Evolutionary conservation across 768 basidiomycete species (phyloP).

Genomic region (Pulveroboletus sp.): DNA sequence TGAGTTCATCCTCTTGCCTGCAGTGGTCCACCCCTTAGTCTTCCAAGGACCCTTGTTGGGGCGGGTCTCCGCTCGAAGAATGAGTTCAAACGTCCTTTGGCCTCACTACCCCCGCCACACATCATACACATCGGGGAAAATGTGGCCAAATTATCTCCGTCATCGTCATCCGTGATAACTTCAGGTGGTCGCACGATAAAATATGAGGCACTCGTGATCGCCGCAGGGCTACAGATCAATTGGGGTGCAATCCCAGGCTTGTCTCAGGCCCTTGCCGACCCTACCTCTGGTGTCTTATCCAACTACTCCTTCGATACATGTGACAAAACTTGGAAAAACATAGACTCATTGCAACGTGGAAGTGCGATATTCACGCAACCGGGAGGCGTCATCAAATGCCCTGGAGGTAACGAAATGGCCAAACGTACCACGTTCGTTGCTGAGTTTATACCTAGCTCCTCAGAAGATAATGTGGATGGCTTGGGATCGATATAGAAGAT

Average conservation of each 20-base stretch:
- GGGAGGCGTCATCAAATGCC: conserved; percentile 89
- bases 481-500: conserved; percentile 74
- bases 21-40: conserved; percentile 1
- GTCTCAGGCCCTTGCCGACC: conserved; percentile 68
- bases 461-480: conserved; percentile 99
- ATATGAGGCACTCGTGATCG: conserved; percentile 56
- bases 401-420: conserved; percentile 57
- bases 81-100: conserved; percentile 62
- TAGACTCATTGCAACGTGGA: conserved; percentile 72
- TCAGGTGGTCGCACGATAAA: conserved; percentile 62
- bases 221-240: conserved; percentile 85
- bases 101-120: conserved; percentile 62
- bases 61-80: conserved; percentile 74
- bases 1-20: conserved; percentile 32
- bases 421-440: background rate
- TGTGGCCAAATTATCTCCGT: conserved; percentile 73
- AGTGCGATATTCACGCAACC: conserved; percentile 96
- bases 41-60: conserved; percentile 82
- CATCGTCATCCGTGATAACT: conserved; percentile 70
- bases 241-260: conserved; percentile 70
- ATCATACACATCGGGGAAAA: conserved; percentile 58
- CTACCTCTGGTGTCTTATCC: conserved; percentile 78
- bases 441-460: conserved; percentile 48
- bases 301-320: conserved; percentile 91
- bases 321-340: conserved; percentile 85